Base-by-base conservation (phyloP, 1,284 basidiomycete species). In the Melampsora occidentalis region DNA sequence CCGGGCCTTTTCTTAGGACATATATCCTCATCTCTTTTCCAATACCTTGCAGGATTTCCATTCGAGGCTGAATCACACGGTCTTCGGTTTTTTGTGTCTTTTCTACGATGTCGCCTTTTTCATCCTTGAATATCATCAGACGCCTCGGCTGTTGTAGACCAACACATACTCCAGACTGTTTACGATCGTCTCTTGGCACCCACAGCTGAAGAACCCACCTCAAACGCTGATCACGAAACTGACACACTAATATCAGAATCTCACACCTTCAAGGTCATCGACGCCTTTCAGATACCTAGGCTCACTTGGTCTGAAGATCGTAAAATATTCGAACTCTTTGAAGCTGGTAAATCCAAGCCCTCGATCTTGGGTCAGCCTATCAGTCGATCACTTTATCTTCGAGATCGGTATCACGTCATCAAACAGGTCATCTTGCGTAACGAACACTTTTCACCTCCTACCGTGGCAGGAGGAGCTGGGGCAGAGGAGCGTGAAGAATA, bases 381-480 rank as follows among this genome's bases (percentile, higher is more conserved):
- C 12, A 69, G 65, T 35, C 67, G 65, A 76, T 42, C 66, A n/a
- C 65, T 42, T 6, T 76, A 68, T 61, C 57, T 76, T 25, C 49
- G 72, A 62, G 65, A 76, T 59, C 72, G 72, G 25, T 76, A 68
- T 68, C 57, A 76, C 28, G 67, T 64, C 53, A 68, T 76, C 28
- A 64, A 65, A 46, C 65, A 69, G 20, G 91, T 92, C 79, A 88
- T 97, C 31, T 84, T 96, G 49, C 87, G 94, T 25, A 97, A 97
- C 81, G 95, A 98, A 82, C 94, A 97, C 83, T 98, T 98, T 83
- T 93, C 93, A 2, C 94, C 94, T 6, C 95, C 94, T 3, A 93
- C 93, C 0, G 83, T 97, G 28, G 92, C 92, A 48, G 94, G 93
- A 35, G 65, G 53, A 5, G 25, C 48, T 22, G 66, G 31, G 87